Conservation (phyloP, 2,329 filamentous ascomycete genomes). For the Fonsecaea nubica region DNA sequence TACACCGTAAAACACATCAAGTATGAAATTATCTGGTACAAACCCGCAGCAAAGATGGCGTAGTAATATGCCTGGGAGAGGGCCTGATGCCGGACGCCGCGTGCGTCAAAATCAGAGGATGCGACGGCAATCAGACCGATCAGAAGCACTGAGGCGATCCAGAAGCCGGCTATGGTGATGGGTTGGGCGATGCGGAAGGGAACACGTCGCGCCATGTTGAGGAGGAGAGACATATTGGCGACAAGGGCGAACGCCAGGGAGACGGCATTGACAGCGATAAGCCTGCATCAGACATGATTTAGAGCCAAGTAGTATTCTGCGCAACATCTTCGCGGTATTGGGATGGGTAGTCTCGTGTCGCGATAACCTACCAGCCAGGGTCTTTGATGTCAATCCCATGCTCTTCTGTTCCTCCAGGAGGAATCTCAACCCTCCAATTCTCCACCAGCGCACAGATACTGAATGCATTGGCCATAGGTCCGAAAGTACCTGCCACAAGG, state of each 20-base stretch:
- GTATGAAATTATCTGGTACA: conserved; percentile 63
- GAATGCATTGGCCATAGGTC: conserved; percentile 62
- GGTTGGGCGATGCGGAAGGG: conserved; percentile 64
- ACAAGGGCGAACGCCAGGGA: conserved; percentile 61
- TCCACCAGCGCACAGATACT: conserved; percentile 63
- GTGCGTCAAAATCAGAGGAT: conserved; percentile 45
- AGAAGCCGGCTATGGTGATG: conserved; percentile 67
- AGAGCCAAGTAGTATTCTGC: not conserved
- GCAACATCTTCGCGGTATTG: not conserved
- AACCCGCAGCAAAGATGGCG: conserved; percentile 61
- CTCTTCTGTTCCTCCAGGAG: conserved; percentile 52
- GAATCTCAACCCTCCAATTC: conserved; percentile 62
- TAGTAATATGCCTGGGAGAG: conserved; percentile 67
- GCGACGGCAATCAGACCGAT: conserved; percentile 59
- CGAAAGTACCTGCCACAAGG: conserved; percentile 62
- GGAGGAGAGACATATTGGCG: conserved; percentile 61
- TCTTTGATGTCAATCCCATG: conserved; percentile 58
- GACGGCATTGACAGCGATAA: conserved; percentile 62
- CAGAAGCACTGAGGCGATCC: conserved; percentile 60
- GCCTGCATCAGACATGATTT: conserved; percentile 44
- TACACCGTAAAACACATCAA: conserved; percentile 63
- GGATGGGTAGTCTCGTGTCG: not conserved
- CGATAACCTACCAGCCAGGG: conserved; percentile 56
- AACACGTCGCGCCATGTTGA: conserved; percentile 66
- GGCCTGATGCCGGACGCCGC: conserved; percentile 51